A percentile compares a stretch with the other conserved stretches of the same genome.
phyloP scores from a whole-genome alignment of 177 flowering plant genomes.

The Vitis hybrid region DNA sequence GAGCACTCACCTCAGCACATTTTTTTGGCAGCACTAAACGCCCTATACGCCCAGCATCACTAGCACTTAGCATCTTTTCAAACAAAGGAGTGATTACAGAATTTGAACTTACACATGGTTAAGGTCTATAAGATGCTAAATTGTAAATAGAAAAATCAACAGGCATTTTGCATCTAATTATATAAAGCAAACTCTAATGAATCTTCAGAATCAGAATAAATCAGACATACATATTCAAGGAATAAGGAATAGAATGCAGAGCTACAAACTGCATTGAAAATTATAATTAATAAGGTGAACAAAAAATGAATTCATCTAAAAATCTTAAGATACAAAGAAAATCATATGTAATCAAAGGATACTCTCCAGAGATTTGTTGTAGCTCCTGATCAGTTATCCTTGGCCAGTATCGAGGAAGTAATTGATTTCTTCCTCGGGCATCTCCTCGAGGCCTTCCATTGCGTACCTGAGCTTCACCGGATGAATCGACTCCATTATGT shows the following conservation, averaged over 20 bases:
- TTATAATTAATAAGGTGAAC: background rate
- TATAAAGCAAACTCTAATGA: background rate
- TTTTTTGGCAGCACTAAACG: conserved; percentile 88
- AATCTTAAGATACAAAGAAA: background rate
- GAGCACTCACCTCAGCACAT: conserved; percentile 84
- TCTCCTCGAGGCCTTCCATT: conserved; percentile 66
- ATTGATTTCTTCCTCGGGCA: conserved; percentile 53
- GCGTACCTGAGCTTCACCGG: conserved; percentile 51
- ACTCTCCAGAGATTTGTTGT: conserved; percentile 73
- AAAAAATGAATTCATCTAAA: background rate
- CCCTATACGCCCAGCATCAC: conserved; percentile 95
- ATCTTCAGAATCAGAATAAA: conserved; percentile 2
- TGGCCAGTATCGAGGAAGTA: conserved; percentile 76
- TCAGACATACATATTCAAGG: background rate
- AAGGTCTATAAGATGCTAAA: conserved; percentile 29
- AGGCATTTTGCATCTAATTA: background rate
- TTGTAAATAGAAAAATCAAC: background rate
- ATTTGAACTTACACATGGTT: conserved; percentile 55
- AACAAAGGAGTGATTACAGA: conserved; percentile 79
- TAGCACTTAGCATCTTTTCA: conserved; percentile 90
- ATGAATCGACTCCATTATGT: conserved; percentile 45
- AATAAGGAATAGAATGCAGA: background rate
- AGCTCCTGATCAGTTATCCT: conserved; percentile 70
- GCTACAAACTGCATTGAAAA: background rate
- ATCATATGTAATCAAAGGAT: conserved; percentile 41